A percentile compares a stretch with the other conserved stretches of the same genome.
phyloP scores from a whole-genome alignment of 345 rosid genomes.

The Pugionium cornutum region DNA sequence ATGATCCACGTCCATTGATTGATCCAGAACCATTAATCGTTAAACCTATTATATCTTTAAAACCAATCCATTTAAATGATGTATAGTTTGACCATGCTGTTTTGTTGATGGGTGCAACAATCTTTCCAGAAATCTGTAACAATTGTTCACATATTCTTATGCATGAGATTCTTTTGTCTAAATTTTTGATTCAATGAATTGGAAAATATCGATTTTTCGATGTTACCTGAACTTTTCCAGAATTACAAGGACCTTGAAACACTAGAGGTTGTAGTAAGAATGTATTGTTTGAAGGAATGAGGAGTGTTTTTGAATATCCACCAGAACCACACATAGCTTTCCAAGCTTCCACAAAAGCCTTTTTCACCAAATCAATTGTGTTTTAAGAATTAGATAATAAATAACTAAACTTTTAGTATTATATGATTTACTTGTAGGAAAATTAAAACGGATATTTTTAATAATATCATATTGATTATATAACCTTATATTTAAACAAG shows the following conservation, averaged over 20 bases:
- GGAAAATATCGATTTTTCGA: neutral
- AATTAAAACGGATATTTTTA: no score
- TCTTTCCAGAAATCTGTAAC: constrained; percentile 17
- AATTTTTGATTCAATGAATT: no score
- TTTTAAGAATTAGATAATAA: neutral
- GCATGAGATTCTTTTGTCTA: no score
- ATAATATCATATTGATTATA: no score
- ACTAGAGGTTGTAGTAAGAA: constrained; percentile 46
- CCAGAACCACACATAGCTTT: constrained; percentile 34
- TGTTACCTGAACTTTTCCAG: constrained; percentile 42
- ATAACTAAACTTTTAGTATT: neutral
- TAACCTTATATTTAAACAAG: no score
- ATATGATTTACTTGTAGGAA: neutral
- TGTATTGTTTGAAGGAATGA: constrained; percentile 40
- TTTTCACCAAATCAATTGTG: neutral
- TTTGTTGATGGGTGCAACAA: constrained; percentile 26
- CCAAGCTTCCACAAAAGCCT: constrained; percentile 59
- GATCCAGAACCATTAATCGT: no score
- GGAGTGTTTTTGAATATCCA: constrained; percentile 1
- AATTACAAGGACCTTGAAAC: constrained; percentile 55
- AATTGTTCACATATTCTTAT: neutral
- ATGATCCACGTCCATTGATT: no score
- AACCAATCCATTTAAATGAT: neutral
- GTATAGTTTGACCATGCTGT: constrained; percentile 12
- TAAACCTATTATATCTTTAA: neutral